Base-by-base conservation (phyloP, 176 grass and related monocot genomes). In the Miscanthus lutarioriparius region DNA sequence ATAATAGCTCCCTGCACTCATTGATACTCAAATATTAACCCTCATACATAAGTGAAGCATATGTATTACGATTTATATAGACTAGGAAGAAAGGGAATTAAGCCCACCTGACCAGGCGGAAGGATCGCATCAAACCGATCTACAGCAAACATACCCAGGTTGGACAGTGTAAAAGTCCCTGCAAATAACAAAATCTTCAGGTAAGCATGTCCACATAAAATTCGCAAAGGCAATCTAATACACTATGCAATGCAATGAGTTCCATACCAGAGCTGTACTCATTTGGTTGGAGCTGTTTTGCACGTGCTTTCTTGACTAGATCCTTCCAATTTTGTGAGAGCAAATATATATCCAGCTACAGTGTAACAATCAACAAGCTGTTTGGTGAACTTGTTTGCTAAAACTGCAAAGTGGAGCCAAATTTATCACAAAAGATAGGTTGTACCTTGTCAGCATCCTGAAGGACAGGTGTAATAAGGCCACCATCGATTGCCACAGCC, bases 311-410 rank as follows among this genome's bases (percentile, higher is more conserved):
- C 74, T 89, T 95, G 35, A 99, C 83, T 58, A 99, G 85, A 64
- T 96, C 96, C 89, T 99, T 99, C 96, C 96, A 99, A 63, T 82
- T 94, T 93, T 99, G 89, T 10, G 93, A 99, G 63, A 99, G 86
- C 82, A 99, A 83, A 79, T 99, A 99, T 86, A 99, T 86, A 80
- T 99, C 91, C 90, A 96, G 72, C 96, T 98, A 68, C 81, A 92
- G 37, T 39, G 40, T 25, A 35, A 32, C 20, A 81, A 83, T 90
- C 79, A 10, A n/a, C 74, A 79, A 72, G 56, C 9, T 84, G 82
- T 72, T 76, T 33, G 82, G 74, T 79, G 33, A 80, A 30, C 12
- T 69, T 41, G 23, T 19, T 22, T 61, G 27, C 22, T 37, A 62
- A 26, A 80, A 16, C 63, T 76, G 2, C n/a, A n/a, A 80, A 67